Conservation (phyloP, 495 filamentous ascomycete species). For the Glutinoglossum americanum region DNA sequence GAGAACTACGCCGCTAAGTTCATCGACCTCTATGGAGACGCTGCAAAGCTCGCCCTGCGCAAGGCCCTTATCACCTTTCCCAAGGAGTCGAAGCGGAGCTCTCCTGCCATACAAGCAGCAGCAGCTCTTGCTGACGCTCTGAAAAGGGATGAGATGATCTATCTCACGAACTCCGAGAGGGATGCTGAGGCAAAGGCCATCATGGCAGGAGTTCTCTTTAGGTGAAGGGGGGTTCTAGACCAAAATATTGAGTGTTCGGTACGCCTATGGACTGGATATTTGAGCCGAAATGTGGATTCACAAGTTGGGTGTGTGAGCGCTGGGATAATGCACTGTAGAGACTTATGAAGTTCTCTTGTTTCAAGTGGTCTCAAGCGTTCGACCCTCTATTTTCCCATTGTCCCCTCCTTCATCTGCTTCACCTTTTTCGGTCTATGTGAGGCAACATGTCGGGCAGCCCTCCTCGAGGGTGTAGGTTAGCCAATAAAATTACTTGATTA, state of each 20-base stretch:
- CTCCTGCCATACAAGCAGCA: constrained; percentile 33
- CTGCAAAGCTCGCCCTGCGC: constrained; percentile 40
- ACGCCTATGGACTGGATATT: too few relatives aligned
- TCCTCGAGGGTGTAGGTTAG: background rate
- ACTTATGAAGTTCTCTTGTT: too few relatives aligned
- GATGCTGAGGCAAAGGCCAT: background rate
- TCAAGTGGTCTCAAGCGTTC: too few relatives aligned
- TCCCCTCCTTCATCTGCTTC: too few relatives aligned
- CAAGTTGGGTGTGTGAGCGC: too few relatives aligned
- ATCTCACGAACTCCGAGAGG: background rate
- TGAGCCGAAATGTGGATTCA: too few relatives aligned
- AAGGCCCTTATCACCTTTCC: constrained; percentile 49
- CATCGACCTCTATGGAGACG: constrained; percentile 52
- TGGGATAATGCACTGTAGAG: too few relatives aligned
- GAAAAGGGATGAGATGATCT: constrained; percentile 30
- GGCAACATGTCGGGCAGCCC: background rate
- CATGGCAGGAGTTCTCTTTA: background rate
- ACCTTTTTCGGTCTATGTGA: too few relatives aligned
- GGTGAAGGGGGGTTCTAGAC: background rate
- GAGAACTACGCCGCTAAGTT: constrained; percentile 48
- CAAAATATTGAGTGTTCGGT: too few relatives aligned
- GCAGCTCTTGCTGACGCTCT: constrained; percentile 32
- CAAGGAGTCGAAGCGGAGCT: constrained; percentile 23
- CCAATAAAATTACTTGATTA: background rate
- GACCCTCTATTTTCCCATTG: too few relatives aligned